Evolutionary conservation across 2,329 filamentous ascomycete genomes (phyloP), one percentile per base, ranked within the genome.

Genomic region (Botrytis byssoidea): DNA sequence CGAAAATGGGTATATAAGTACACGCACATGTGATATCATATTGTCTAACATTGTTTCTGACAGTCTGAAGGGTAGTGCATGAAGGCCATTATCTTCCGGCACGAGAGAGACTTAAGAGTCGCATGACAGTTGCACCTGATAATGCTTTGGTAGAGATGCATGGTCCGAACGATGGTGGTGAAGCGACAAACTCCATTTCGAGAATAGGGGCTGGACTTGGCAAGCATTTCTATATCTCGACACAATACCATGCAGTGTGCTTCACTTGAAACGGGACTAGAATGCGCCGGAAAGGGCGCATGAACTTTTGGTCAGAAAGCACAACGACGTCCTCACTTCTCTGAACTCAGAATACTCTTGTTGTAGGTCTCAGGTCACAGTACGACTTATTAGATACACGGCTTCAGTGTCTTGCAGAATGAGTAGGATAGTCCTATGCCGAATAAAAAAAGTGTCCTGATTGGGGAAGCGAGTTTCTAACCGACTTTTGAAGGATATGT

Each of bases 21-120:
- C 25, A 44, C 70, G 61, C 61, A 69, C 66, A 72, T 40, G 61
- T 65, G 70, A 72, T n/a, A 57, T 72, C n/a, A 18, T 46, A 46
- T 35, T 46, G 64, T 48, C 29, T 14, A 29, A 69, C 29, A 22
- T 20, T 22, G 29, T 7, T 72, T 59, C n/a, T 55, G 63, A 69
- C 25, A 67, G 32, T 57, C 5, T 48, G 69, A 51, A 55, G 22
- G 42, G 51, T 48, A 42, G 40, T 32, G 66, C 48, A 37, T 69
- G 55, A 68, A 35, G 35, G 22, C 64, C 51, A 40, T 68, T 40
- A 69, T 48, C 55, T 72, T 68, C 63, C 51, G 46, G 29, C 48
- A 29, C 25, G 51, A 40, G 10, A 20, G 64, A 42, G 22, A 9
- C 32, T 69, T 48, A 18, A n/a, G 18, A 72, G 14, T 67, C 32